These are phyloP conservation scores for Sphaerulina vaccinii DNA, from an alignment of 2,329 filamentous ascomycete species.

Conservation along the genomic window DNA sequence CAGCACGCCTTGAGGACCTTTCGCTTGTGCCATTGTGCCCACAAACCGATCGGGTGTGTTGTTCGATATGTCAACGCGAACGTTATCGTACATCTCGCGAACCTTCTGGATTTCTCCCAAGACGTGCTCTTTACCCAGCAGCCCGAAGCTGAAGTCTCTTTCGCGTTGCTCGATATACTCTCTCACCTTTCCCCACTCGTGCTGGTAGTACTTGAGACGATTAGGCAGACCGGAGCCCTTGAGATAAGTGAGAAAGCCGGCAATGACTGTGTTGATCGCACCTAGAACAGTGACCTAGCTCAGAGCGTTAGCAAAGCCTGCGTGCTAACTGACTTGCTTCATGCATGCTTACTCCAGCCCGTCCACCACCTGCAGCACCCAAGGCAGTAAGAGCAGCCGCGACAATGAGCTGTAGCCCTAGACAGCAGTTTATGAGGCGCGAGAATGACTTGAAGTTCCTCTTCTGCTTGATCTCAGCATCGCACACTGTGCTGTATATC, in stretches of 20 bases:
- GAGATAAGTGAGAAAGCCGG: conserved; percentile 26
- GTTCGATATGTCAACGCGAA: conserved; percentile 21
- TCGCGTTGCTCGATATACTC: conserved; percentile 28
- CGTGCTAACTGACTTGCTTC: not conserved
- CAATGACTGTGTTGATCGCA: conserved; percentile 28
- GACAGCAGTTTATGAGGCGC: conserved; percentile 22
- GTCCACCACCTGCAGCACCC: conserved; percentile 19
- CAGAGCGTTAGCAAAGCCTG: not conserved
- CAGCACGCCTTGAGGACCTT: not conserved
- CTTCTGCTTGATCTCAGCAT: conserved; percentile 24
- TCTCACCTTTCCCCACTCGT: conserved; percentile 25
- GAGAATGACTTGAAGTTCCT: conserved; percentile 21
- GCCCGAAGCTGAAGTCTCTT: conserved; percentile 20
- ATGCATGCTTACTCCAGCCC: conserved; percentile 16
- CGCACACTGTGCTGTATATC: conserved; percentile 24
- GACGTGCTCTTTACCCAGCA: conserved; percentile 9
- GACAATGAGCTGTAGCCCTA: conserved; percentile 25
- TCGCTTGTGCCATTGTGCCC: conserved; percentile 2
- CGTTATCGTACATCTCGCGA: conserved; percentile 23
- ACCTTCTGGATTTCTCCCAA: conserved; percentile 20
- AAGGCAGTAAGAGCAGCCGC: conserved; percentile 26
- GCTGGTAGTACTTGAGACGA: conserved; percentile 25
- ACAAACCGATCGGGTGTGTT: conserved; percentile 26
- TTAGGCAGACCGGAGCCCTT: conserved; percentile 25
- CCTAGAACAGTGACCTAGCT: conserved; percentile 24